phyloP scores from a whole-genome alignment of 2,329 filamentous ascomycete species.

The Mycosphaerella arachidis region DNA sequence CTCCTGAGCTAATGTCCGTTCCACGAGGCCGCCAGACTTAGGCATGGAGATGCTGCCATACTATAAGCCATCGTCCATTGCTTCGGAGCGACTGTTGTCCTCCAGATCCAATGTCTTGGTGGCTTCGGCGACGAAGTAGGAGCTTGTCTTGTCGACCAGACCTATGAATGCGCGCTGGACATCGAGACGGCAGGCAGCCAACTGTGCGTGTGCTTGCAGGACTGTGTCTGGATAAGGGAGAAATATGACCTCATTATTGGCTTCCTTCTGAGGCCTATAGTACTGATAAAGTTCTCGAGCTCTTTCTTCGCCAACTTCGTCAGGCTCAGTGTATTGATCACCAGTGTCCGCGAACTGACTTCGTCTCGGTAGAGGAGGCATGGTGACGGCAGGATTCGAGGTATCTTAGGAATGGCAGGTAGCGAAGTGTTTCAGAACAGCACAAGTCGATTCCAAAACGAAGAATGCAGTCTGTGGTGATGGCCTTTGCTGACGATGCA shows the following conservation, averaged over 20 bases:
- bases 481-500: neutral
- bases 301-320: slow-evolving; percentile 22
- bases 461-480: neutral
- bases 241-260: slow-evolving; percentile 12
- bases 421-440: neutral
- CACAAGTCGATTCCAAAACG: neutral
- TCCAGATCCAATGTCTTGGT: slow-evolving; percentile 44
- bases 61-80: slow-evolving; percentile 32
- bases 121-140: slow-evolving; percentile 51
- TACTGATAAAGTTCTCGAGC: slow-evolving; percentile 26
- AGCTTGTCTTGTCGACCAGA: slow-evolving; percentile 45
- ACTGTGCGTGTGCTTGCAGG: slow-evolving; percentile 46
- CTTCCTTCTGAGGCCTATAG: slow-evolving; percentile 22
- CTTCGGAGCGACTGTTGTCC: slow-evolving; percentile 16
- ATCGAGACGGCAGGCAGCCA: slow-evolving; percentile 47
- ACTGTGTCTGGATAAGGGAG: slow-evolving; percentile 34
- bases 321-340: slow-evolving; percentile 17
- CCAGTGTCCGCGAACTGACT: slow-evolving; percentile 7
- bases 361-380: neutral
- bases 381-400: neutral
- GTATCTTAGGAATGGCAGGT: neutral
- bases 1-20: slow-evolving; percentile 43
- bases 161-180: slow-evolving; percentile 49
- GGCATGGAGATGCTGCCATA: slow-evolving; percentile 49
- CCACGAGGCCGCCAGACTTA: slow-evolving; percentile 56